Evolutionary conservation across 163 green algal species (phyloP), one percentile per base, ranked within the genome.

Genomic region (Prototheca wickerhamii): DNA sequence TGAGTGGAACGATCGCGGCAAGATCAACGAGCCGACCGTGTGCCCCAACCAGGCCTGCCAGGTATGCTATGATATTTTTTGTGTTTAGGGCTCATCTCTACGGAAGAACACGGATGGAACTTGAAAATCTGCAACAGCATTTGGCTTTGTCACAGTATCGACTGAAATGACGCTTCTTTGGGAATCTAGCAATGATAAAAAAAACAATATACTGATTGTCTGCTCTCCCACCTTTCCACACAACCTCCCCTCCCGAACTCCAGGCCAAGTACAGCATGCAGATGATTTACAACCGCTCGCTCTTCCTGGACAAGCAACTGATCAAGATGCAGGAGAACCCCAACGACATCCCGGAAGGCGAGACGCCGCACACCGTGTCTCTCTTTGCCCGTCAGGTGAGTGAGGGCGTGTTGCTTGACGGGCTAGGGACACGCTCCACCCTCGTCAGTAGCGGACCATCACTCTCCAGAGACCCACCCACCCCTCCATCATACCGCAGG

Each of bases 311-410:
- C 81, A 94, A 94, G 79, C 89, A 96, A 82, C 68, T 95, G 55
- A 70, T 96, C 63, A 94, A 95, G 76, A 86, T 96, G 82, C 88
- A 95, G 80, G 92, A 98, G 78, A 91, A 84, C 64, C 92, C 93
- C 32, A 91, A 97, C 66, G 80, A 86, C 55, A 96, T 98, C 65
- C 93, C 93, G 2, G 91, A 98, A 75, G 93, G 93, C 25, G 92
- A 98, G 78, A 98, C 93, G 8, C 93, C 93, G 4, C 90, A 96
- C 76, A 88, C 84, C 15, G 84, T 97, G 18, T 86, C 81, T 46
- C 78, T 95, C 67, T 93, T 92, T 73, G 78, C 86, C 29, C 69
- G 91, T n/a, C 67, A 73, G 59, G 65, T 71, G 35, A 4, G 64
- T 0, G 10, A 55, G 10, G 49, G n/a, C n/a, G n/a, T n/a, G n/a